Base-by-base conservation (phyloP, 192 early-diverging fungal species). In the Phycomyces nitens region DNA sequence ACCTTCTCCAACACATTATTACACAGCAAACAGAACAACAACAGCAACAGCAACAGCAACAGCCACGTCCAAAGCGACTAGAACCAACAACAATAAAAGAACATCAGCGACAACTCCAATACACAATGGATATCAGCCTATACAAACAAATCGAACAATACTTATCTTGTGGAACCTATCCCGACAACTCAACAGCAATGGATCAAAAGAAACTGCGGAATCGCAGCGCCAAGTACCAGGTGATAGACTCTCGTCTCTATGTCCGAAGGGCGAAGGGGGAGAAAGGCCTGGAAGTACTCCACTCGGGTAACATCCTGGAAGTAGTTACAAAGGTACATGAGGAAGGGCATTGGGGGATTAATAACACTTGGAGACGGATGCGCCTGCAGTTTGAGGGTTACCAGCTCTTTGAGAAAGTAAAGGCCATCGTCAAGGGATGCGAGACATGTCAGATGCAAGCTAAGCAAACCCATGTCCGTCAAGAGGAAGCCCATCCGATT, bases 381-480 rank as follows among this genome's bases (percentile, higher is more conserved):
- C 53, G 26, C 9, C n/a, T 40, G 3, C 50, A 20, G 2, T 71
- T 50, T 20, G 22, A 6, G 22, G 58, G 22, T 6, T 18, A 42
- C 2, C 8, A 50, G 2, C 26, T 65, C 3, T 56, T 29, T 24
- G 51, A 54, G 0, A n/a, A 14, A 43, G 42, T 55, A 0, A 24
- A 51, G 3, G 21, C 52, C 27, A 5, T 51, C 0, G 58, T 65
- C 9, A 27, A 50, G 0, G 21, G 24, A 3, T 71, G 69, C 26
- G 22, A 20, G 8, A 56, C 27, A 14, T 71, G 69, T 21, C 69
- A 65, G 22, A n/a, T 22, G 6, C 16, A 44, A 26, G 58, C 56
- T 14, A 55, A 18, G 10, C n/a, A 42, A 21, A 5, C 27, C 18
- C 15, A 21, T 4, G 6, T 5, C 2, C 21, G 26, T 21, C 24